phyloP scores from a whole-genome alignment of 2,329 filamentous ascomycete genomes.

The Uncinocarpus reesii region DNA sequence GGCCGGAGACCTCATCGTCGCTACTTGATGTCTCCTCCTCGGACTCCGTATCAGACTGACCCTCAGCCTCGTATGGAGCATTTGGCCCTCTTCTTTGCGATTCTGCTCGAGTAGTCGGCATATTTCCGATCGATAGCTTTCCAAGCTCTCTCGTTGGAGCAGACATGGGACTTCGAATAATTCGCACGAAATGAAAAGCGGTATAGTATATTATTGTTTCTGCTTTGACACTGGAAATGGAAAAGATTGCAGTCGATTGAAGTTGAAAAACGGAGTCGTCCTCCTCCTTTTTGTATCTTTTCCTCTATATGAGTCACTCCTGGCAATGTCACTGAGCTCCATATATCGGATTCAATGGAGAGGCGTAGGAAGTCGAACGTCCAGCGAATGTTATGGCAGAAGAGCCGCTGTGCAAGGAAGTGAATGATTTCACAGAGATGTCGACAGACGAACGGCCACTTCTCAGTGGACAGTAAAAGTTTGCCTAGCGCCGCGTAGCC shows the following conservation, averaged over 20 bases:
- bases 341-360: neutral
- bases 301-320: neutral
- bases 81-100: slow-evolving; percentile 19
- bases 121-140: slow-evolving; percentile 31
- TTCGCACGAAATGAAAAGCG: slow-evolving; percentile 6
- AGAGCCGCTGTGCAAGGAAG: slow-evolving; percentile 3
- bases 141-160: slow-evolving; percentile 32
- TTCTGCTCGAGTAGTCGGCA: slow-evolving; percentile 26
- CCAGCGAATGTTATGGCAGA: slow-evolving; percentile 7
- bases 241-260: neutral
- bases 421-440: neutral
- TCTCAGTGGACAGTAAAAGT: slow-evolving; percentile 6
- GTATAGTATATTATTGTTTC: neutral
- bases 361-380: slow-evolving; percentile 4
- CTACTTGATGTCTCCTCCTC: slow-evolving; percentile 17
- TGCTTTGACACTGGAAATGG: slow-evolving; percentile 10
- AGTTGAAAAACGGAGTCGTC: neutral
- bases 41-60: slow-evolving; percentile 20
- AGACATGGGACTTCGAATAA: slow-evolving; percentile 26
- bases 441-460: neutral
- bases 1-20: slow-evolving; percentile 10
- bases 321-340: neutral
- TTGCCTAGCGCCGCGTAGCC: slow-evolving; percentile 5
- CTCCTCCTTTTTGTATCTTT: slow-evolving; percentile 9
- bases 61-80: slow-evolving; percentile 15